Conservation (phyloP, 345 rosid species). For the Kernera saxatilis region DNA sequence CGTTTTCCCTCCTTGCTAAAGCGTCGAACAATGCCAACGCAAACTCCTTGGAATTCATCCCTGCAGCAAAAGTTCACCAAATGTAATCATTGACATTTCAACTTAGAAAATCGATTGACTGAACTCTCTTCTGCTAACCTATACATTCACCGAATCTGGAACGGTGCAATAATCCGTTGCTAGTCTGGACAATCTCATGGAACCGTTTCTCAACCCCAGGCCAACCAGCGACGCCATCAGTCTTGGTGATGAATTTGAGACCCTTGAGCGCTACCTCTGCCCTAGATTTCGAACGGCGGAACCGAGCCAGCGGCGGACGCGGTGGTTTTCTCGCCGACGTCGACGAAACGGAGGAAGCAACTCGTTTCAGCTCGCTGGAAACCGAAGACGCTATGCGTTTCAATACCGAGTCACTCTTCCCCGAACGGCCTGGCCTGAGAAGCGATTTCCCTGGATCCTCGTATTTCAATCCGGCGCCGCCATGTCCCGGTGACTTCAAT, state of each 20-base stretch:
- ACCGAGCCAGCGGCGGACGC: constrained; percentile 24
- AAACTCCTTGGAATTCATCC: constrained; percentile 64
- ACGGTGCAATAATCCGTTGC: constrained; percentile 44
- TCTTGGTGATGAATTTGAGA: constrained; percentile 66
- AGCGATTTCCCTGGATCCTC: constrained; percentile 57
- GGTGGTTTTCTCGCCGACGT: constrained; percentile 29
- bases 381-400: constrained; percentile 47
- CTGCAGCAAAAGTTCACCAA: constrained; percentile 21
- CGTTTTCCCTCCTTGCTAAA: constrained; percentile 41
- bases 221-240: constrained; percentile 62
- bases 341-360: constrained; percentile 38
- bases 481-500: constrained; percentile 40
- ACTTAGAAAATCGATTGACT: background rate
- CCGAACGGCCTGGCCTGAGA: constrained; percentile 50
- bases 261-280: constrained; percentile 57
- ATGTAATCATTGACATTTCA: background rate
- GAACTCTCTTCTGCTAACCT: constrained; percentile 30
- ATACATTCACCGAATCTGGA: constrained; percentile 63
- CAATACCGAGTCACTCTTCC: constrained; percentile 23
- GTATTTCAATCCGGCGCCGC: constrained; percentile 32
- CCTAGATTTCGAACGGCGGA: constrained; percentile 51
- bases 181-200: constrained; percentile 39
- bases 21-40: constrained; percentile 63
- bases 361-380: constrained; percentile 49
- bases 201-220: constrained; percentile 54